Evolutionary conservation across 805 yeast species (phyloP).

Genomic region (Nakazawaea populi): DNA sequence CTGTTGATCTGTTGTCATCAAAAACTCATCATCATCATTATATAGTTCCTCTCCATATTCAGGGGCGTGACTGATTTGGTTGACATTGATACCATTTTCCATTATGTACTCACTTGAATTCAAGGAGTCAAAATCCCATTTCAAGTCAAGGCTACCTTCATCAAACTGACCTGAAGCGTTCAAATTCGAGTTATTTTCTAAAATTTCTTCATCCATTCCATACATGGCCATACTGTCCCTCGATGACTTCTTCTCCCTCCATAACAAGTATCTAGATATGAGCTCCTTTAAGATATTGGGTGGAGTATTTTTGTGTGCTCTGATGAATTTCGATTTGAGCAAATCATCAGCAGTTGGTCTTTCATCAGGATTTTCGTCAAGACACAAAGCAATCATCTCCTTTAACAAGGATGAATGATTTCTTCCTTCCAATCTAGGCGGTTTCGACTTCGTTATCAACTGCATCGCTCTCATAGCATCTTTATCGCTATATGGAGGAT

Average conservation of each 20-base stretch:
- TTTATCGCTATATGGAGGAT: conserved; percentile 94
- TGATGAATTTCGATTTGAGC: conserved; percentile 66
- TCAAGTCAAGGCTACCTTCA: conserved; percentile 39
- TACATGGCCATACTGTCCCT: conserved; percentile 41
- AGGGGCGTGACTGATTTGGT: conserved; percentile 6
- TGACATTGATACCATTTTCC: conserved; percentile 56
- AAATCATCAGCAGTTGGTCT: conserved; percentile 85
- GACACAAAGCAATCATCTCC: conserved; percentile 84
- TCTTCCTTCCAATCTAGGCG: conserved; percentile 91
- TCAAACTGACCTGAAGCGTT: conserved; percentile 13
- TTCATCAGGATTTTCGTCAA: conserved; percentile 90
- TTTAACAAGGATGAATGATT: conserved; percentile 71
- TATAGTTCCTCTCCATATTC: conserved; percentile 12
- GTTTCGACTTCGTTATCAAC: conserved; percentile 85
- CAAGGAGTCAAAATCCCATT: conserved; percentile 88
- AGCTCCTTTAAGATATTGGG: conserved; percentile 65
- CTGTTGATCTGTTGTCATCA: conserved; percentile 8
- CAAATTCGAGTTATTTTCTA: conserved; percentile 16
- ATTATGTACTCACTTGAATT: conserved; percentile 68
- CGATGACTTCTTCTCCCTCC: conserved; percentile 64
- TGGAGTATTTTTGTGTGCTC: conserved; percentile 51
- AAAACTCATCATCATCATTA: conserved; percentile 7
- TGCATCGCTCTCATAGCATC: conserved; percentile 96
- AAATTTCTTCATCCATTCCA: conserved; percentile 33
- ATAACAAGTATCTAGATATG: conserved; percentile 62